Percentiles rank a stretch among this genome's conserved stretches.
Evolutionary conservation across 768 basidiomycete genomes (phyloP).

Genomic region (Rhizopogon vinicolor): DNA sequence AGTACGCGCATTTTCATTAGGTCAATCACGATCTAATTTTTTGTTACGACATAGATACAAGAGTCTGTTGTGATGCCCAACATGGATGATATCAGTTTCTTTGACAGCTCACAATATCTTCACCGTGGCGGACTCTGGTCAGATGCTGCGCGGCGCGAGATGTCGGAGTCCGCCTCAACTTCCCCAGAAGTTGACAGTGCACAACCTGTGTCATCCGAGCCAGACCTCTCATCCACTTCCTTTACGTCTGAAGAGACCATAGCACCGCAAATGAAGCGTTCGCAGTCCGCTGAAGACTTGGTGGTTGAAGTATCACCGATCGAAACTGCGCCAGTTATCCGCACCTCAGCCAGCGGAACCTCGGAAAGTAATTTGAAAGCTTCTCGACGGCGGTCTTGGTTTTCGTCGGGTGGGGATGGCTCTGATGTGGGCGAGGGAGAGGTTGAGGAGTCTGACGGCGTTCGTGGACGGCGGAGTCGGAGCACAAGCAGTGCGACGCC

Average conservation of each 20-base stretch:
- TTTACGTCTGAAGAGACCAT: conserved; percentile 22
- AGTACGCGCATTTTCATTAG: conserved; percentile 24
- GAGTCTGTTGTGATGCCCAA: conserved; percentile 95
- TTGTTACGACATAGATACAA: conserved; percentile 53
- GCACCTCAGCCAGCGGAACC: conserved; percentile 18
- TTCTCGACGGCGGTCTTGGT: conserved; percentile 52
- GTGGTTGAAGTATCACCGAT: conserved; percentile 15
- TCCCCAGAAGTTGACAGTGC: conserved; percentile 2
- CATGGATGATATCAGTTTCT: conserved; percentile 98
- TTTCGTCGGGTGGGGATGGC: conserved; percentile 41
- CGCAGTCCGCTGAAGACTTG: conserved; percentile 28
- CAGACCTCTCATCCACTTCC: conserved; percentile 26
- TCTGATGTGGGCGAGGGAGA: conserved; percentile 15
- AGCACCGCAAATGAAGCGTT: conserved; percentile 13
- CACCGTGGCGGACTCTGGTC: conserved; percentile 89
- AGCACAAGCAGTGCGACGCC: conserved; percentile 14
- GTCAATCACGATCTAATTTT: conserved; percentile 49
- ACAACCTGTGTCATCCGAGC: conserved; percentile 15
- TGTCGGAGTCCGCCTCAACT: conserved; percentile 8
- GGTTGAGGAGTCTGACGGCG: conserved; percentile 17
- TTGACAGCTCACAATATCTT: conserved; percentile 61
- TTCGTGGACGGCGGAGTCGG: conserved; percentile 21
- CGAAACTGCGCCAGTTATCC: conserved; percentile 17
- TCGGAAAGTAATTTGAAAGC: conserved; percentile 21
- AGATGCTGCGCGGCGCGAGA: conserved; percentile 56